Base-by-base conservation (phyloP, 345 rosid genomes). In the Populus simonii region DNA sequence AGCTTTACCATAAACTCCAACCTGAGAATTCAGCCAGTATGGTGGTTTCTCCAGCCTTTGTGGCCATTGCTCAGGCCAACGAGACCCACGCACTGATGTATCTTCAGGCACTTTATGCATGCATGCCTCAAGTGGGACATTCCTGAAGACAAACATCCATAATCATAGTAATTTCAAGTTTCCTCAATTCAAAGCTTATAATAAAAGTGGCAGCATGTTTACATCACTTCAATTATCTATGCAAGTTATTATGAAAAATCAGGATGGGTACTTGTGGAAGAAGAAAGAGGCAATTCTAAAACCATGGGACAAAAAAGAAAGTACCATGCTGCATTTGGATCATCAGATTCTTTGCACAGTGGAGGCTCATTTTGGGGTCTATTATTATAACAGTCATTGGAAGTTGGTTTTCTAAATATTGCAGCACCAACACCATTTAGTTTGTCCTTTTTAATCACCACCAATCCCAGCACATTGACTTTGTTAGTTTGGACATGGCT, bases 51-150 rank as follows among this genome's bases (percentile, higher is more conserved):
- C 91, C 85, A 89, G 27, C 90, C 99, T 91, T 6, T 83, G 86
- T 33, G 98, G 98, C 99, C 97, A 93, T 77, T 90, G 91, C 86
- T 90, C 91, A 0, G 99, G 98, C 98, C 98, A 93, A 74, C 86
- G 92, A 77, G 97, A 91, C 74, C 98, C 99, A 66, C 97, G 93
- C 68, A 89, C 84, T 8, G 83, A 47, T 22, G 88, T 66, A 74
- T 91, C 86, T 70, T 75, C 82, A 11, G 98, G 97, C 25, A 88
- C 86, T 22, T 86, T 88, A 85, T 96, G 99, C 96, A 96, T 87
- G 86, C 99, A 96, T 18, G 94, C 87, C 89, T 92, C 90, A 71
- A 96, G 84, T 29, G 95, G 90, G 75, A 96, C 97, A 72, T 89
- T 88, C 99, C 99, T 96, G 71, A 27, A 51, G 62, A 81, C n/a